Conservation (phyloP, 2,329 filamentous ascomycete genomes). For the Monosporascus sp. region DNA sequence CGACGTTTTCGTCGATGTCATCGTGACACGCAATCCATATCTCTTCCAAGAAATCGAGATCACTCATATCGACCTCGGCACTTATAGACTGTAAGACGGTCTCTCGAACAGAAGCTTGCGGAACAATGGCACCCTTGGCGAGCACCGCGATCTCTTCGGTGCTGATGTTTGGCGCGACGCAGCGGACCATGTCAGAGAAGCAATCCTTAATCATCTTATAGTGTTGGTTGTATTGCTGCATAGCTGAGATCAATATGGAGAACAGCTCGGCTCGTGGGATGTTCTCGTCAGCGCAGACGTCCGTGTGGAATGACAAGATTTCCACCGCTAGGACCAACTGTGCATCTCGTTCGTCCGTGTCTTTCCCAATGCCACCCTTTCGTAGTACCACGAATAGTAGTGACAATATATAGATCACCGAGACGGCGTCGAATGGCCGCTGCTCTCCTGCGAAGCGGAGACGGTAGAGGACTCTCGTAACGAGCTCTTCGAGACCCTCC, state of each 20-base stretch:
- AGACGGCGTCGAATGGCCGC: constrained; percentile 84
- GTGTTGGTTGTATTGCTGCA: constrained; percentile 87
- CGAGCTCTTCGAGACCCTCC: constrained; percentile 77
- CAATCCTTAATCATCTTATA: constrained; percentile 95
- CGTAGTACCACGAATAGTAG: constrained; percentile 74
- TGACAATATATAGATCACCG: constrained; percentile 81
- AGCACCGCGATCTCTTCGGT: constrained; percentile 68
- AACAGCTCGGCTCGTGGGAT: constrained; percentile 75
- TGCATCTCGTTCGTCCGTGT: constrained; percentile 76
- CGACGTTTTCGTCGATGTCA: constrained; percentile 79
- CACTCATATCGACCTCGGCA: constrained; percentile 85
- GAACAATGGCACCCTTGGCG: constrained; percentile 72
- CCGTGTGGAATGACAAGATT: constrained; percentile 83
- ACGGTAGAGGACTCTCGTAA: constrained; percentile 86
- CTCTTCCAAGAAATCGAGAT: constrained; percentile 79
- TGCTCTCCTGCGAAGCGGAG: constrained; percentile 88
- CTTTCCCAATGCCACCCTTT: constrained; percentile 70
- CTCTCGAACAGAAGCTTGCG: constrained; percentile 74
- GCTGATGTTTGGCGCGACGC: constrained; percentile 76
- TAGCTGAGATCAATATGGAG: constrained; percentile 66
- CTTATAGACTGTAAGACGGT: constrained; percentile 86
- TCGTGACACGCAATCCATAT: constrained; percentile 94
- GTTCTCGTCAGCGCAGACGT: constrained; percentile 67
- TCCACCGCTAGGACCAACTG: constrained; percentile 87
- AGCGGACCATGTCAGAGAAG: constrained; percentile 78